Base-by-base conservation (phyloP, 2,329 filamentous ascomycete species). In the Pseudogymnoascus sp. region DNA sequence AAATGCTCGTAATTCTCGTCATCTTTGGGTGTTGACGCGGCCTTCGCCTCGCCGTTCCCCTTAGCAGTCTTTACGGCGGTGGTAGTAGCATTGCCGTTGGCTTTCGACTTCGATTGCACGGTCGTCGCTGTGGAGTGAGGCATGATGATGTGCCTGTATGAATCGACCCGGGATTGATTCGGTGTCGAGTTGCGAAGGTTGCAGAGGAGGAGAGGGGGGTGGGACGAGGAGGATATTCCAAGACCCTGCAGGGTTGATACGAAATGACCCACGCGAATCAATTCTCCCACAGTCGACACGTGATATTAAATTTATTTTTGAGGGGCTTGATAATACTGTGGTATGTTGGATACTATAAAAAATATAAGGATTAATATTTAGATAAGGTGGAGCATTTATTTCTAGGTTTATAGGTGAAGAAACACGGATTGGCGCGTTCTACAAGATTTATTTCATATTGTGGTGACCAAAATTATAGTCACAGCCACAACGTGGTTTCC, bases 1-100 rank as follows among this genome's bases (percentile, higher is more conserved):
- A 97, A 97, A 75, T 87, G 63, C 42, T 74, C 71, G 67, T 74
- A 69, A 40, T 73, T 69, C 38, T 73, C 70, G 16, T 68, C 64
- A 18, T 71, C 68, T 44, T 65, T 63, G 16, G 66, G 66, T 31
- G 38, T 42, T 28, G 37, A 60, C 64, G 63, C 61, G 40, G 65
- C 46, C 11, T 61, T 36, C 53, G 38, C 59, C 42, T 64, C 65
- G 61, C 50, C 50, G 11, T 56, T 56, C 50, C 50, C 50, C 59
- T 60, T n/a, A 18, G 34, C 31, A 31, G 38, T 3, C 59, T 42
- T 42, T 14, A 42, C 3, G 11, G 7, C 25, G 21, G 40, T 21
- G 10, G 10, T 5, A 60, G 50, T 14, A 25, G 56, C 34, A 60
- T 60, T 60, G 34, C 59, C 59, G 18, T 60, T 60, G 2, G 34